A percentile compares a stretch with the other conserved stretches of the same genome.
phyloP scores from a whole-genome alignment of 176 grass and related monocot species.

The Musa acuminata region DNA sequence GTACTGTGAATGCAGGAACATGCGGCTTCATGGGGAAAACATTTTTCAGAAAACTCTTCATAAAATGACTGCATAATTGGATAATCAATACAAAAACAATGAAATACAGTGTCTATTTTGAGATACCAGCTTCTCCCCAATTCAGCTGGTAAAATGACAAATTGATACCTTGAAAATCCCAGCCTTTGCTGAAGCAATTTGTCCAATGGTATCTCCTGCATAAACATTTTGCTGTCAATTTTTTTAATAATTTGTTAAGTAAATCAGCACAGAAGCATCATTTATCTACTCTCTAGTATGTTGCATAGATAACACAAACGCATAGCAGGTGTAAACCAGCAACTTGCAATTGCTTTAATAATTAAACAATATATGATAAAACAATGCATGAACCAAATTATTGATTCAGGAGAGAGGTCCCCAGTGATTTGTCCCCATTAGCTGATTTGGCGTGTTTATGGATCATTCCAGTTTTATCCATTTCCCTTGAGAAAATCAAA shows the following conservation, averaged over 20 bases:
- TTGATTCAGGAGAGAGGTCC: background rate
- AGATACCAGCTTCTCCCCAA: slow-evolving; percentile 3
- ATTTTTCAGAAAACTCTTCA: slow-evolving; percentile 30
- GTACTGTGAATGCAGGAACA: slow-evolving; percentile 31
- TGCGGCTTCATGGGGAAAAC: slow-evolving; percentile 29
- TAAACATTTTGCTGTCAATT: background rate
- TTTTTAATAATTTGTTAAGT: background rate
- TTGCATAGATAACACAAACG: background rate
- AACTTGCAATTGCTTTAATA: background rate
- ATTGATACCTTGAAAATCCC: slow-evolving; percentile 22
- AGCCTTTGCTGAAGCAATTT: slow-evolving; percentile 20
- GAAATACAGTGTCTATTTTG: slow-evolving; percentile 14
- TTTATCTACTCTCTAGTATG: background rate
- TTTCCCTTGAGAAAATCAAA: background rate
- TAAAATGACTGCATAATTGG: slow-evolving; percentile 28
- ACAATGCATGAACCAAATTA: background rate
- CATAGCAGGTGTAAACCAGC: background rate
- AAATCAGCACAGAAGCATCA: background rate
- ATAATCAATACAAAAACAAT: slow-evolving; percentile 25
- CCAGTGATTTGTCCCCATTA: background rate
- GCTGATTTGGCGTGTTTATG: background rate
- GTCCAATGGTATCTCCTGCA: slow-evolving; percentile 25
- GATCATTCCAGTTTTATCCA: background rate
- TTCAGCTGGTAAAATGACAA: slow-evolving; percentile 1
- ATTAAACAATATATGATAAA: background rate